phyloP scores from a whole-genome alignment of 345 rosid genomes.

The Kernera saxatilis region DNA sequence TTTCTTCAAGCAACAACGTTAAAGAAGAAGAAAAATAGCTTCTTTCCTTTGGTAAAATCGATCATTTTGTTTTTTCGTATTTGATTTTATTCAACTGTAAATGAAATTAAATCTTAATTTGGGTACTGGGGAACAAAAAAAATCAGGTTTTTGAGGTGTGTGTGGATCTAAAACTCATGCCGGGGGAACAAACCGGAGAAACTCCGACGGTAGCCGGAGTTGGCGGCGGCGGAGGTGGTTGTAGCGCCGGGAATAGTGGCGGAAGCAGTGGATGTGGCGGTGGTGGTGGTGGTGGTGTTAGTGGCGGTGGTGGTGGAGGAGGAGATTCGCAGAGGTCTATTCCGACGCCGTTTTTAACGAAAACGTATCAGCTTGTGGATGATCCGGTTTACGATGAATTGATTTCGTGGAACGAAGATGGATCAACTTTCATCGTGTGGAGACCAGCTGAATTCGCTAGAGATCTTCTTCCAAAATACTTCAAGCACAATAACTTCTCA shows the following conservation, averaged over 20 bases:
- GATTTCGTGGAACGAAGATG: conserved; percentile 90
- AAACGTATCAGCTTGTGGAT: conserved; percentile 82
- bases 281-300: conserved; percentile 31
- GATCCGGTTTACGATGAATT: conserved; percentile 68
- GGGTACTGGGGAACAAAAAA: background rate
- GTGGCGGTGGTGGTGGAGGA: background rate
- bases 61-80: no score
- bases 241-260: conserved; percentile 34
- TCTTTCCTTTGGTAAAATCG: background rate
- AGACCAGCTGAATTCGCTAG: conserved; percentile 89
- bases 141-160: conserved; percentile 32
- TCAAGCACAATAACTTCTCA: conserved; percentile 93
- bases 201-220: conserved; percentile 34
- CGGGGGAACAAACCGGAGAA: conserved; percentile 66
- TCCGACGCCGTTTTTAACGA: conserved; percentile 85
- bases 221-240: conserved; percentile 31
- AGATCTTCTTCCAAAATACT: conserved; percentile 88
- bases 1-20: background rate
- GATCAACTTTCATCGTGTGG: conserved; percentile 86
- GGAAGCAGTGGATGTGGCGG: conserved; percentile 33
- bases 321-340: conserved; percentile 74
- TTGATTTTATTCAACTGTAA: no score
- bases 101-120: conserved; percentile 6
- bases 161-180: conserved; percentile 32
- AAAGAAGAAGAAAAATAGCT: background rate